Base-by-base conservation (phyloP, 768 basidiomycete genomes). In the Kwoniella sp. region DNA sequence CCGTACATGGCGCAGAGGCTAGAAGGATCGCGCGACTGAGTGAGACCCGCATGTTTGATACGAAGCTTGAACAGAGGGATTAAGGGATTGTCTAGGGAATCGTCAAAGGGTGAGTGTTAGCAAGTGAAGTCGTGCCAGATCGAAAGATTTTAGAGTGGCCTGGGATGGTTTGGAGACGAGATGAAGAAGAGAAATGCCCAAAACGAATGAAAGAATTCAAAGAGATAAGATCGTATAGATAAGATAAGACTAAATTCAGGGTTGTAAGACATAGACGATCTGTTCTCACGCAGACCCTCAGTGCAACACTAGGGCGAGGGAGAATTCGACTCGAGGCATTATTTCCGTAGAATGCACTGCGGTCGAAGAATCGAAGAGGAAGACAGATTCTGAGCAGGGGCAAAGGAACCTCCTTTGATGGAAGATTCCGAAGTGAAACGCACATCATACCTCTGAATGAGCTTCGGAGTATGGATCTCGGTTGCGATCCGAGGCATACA, bases 161-260 rank as follows among this genome's bases (percentile, higher is more conserved):
- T n/a, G n/a, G n/a, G n/a, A n/a, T n/a, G n/a, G n/a, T n/a, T n/a
- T n/a, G n/a, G n/a, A n/a, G n/a, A n/a, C 20, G 41, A 45, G 8
- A 45, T 9, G 5, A 17, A 11, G 11, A 45, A 20, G 4, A 45
- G 4, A 45, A 45, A 9, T 9, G 4, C 41, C 17, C 5, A 45
- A 45, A 17, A 45, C 3, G 41, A 7, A 8, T 20, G 3, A 17
- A 45, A 20, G 41, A 45, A n/a, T n/a, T n/a, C n/a, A n/a, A n/a
- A 3, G 17, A 45, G 17, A 31, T 31, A 28, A 54, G 30, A 30
- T n/a, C 2, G 3, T 51, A 26, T 51, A 31, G 30, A 55, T 55
- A 31, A 29, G 54, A 55, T 55, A 55, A 55, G 54, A 55, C 34
- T n/a, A 31, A 51, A 15, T 8, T 34, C 12, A 55, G 41, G 41